These are phyloP conservation scores for Neurospora sp. DNA, from an alignment of 495 filamentous ascomycete genomes.

Conservation along the genomic window DNA sequence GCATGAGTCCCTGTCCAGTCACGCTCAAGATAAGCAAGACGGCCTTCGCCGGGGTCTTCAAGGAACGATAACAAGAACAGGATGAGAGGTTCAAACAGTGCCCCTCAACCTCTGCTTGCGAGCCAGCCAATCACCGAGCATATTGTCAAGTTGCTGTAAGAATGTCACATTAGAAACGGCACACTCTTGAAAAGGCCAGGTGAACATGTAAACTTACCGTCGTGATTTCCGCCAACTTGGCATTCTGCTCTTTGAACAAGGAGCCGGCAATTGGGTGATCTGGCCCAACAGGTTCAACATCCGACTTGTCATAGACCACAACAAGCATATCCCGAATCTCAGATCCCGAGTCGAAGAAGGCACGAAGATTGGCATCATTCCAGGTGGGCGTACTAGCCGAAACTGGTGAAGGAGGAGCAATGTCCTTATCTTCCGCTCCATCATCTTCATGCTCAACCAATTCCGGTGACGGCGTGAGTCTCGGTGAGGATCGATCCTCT, in stretches of 20 bases:
- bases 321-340: conserved; percentile 85
- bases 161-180: conserved; percentile 11
- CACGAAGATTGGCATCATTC: conserved; percentile 74
- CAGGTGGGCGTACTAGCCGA: conserved; percentile 46
- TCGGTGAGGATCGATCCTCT: conserved; percentile 49
- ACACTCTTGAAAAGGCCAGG: conserved; percentile 2
- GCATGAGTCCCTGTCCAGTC: background rate
- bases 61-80: background rate
- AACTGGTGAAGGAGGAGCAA: conserved; percentile 35
- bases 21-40: background rate
- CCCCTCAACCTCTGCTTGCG: conserved; percentile 48
- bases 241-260: conserved; percentile 77
- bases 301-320: conserved; percentile 83
- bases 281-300: conserved; percentile 59
- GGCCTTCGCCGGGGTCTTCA: background rate
- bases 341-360: conserved; percentile 85
- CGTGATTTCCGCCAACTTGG: conserved; percentile 69
- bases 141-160: conserved; percentile 61
- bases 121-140: conserved; percentile 74
- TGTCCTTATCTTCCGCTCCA: conserved; percentile 30
- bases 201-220: conserved; percentile 38
- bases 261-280: conserved; percentile 77
- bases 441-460: conserved; percentile 42
- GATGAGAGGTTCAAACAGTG: conserved; percentile 20
- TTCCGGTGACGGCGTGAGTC: conserved; percentile 60